Conservation (phyloP, 352 stramenopile species). For the Thraustotheca clavata region DNA sequence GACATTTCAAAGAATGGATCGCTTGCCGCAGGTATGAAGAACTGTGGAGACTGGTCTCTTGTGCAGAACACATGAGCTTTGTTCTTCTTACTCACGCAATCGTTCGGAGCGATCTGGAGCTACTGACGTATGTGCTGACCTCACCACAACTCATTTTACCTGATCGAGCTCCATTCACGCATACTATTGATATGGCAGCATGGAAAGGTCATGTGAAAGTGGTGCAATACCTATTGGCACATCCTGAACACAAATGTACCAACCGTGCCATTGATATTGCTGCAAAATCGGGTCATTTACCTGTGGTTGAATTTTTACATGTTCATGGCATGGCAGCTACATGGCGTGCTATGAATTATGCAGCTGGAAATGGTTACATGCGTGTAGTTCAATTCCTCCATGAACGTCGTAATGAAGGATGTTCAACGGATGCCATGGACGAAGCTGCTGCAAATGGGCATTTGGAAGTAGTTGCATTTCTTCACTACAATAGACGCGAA, state of each 20-base stretch:
- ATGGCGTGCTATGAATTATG: slow-evolving; percentile 24
- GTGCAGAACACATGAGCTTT: neutral
- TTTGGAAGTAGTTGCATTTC: neutral
- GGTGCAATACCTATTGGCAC: neutral
- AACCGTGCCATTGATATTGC: slow-evolving; percentile 23
- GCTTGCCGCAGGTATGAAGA: neutral
- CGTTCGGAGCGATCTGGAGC: neutral
- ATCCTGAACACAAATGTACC: neutral
- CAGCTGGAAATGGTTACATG: slow-evolving; percentile 27
- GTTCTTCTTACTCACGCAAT: neutral
- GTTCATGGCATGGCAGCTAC: slow-evolving; percentile 28
- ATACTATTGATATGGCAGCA: neutral
- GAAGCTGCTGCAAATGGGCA: neutral
- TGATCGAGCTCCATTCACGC: neutral
- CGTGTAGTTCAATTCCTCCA: slow-evolving; percentile 22
- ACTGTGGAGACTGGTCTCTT: neutral
- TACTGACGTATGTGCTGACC: neutral
- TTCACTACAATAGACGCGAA: slow-evolving; percentile 3
- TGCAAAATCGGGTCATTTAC: slow-evolving; percentile 30
- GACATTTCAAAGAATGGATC: neutral
- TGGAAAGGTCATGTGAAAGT: neutral
- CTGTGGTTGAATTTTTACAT: slow-evolving; percentile 35
- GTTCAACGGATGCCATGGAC: slow-evolving; percentile 12
- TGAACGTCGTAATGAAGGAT: neutral
- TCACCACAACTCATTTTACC: neutral